Percentiles rank a stretch among this genome's conserved stretches.
Evolutionary conservation across 805 yeast genomes (phyloP).

Genomic region (Saccharomyces cerevisiae): DNA sequence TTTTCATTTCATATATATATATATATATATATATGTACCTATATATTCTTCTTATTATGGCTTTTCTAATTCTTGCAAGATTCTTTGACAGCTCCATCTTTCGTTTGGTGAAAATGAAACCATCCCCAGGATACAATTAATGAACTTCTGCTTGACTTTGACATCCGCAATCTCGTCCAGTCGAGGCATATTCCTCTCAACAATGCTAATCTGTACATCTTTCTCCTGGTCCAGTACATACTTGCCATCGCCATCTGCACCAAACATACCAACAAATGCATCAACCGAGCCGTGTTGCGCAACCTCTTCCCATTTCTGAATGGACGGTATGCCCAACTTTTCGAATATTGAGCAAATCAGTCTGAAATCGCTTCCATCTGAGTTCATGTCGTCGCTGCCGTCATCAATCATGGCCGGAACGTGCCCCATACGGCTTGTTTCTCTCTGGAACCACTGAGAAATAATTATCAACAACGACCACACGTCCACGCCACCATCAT

Average conservation of each 20-base stretch:
- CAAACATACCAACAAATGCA: conserved; percentile 30
- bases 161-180: conserved; percentile 10
- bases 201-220: conserved; percentile 6
- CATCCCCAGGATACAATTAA: conserved; percentile 37
- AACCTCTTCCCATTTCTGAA: conserved; percentile 36
- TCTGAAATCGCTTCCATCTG: conserved; percentile 47
- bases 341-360: conserved; percentile 49
- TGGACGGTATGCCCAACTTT: conserved; percentile 55
- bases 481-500: conserved; percentile 51
- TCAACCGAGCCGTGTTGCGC: conserved; percentile 22
- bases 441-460: conserved; percentile 40
- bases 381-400: conserved; percentile 14
- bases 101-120: conserved; percentile 38
- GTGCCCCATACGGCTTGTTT: conserved; percentile 9
- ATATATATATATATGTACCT: not conserved
- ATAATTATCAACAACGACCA: conserved; percentile 65
- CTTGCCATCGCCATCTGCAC: conserved; percentile 20
- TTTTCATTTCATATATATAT: not conserved
- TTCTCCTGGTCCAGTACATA: conserved; percentile 12
- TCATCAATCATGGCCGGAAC: conserved; percentile 25
- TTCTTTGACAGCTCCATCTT: conserved; percentile 22
- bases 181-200: conserved; percentile 18
- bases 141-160: conserved; percentile 5
- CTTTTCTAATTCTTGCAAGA: conserved; percentile 8
- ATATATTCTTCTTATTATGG: not conserved